Conservation (phyloP, 176 grass and related monocot species). For the Oryza rufipogon region DNA sequence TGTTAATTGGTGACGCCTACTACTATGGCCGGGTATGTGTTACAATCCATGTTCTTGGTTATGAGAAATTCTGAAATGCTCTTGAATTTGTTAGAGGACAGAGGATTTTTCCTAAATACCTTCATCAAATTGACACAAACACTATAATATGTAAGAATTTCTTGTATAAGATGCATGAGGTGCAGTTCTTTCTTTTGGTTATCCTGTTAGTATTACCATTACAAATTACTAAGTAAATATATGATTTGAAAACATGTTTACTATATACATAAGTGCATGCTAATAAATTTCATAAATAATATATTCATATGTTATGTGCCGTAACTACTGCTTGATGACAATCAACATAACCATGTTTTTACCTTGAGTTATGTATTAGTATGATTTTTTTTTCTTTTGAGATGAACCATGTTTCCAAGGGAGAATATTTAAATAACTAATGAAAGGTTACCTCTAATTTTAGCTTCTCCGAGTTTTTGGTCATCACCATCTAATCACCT, state of each 20-base stretch:
- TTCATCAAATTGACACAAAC: conserved; percentile 31
- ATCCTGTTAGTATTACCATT: conserved; percentile 14
- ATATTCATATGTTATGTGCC: background rate
- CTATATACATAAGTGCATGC: background rate
- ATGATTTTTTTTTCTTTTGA: background rate
- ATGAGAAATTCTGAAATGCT: conserved; percentile 14
- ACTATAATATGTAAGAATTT: background rate
- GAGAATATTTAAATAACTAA: conserved; percentile 26
- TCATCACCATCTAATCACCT: background rate
- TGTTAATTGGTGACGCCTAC: conserved; percentile 98
- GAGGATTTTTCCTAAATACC: conserved; percentile 2
- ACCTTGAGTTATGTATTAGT: conserved; percentile 3
- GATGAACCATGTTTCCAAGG: conserved; percentile 6
- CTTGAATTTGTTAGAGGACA: background rate
- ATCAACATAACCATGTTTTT: conserved; percentile 18
- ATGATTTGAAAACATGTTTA: background rate
- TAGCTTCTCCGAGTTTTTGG: background rate
- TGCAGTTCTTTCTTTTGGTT: conserved; percentile 2
- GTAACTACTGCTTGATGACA: background rate
- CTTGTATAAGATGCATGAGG: conserved; percentile 6
- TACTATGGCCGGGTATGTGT: conserved; percentile 95
- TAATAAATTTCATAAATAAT: conserved; percentile 4
- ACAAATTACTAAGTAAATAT: conserved; percentile 12
- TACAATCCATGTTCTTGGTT: conserved; percentile 30
- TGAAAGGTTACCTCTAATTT: background rate